These are phyloP conservation scores for Pseudogymnoascus sp. DNA, from an alignment of 2,329 filamentous ascomycete species.

Conservation along the genomic window DNA sequence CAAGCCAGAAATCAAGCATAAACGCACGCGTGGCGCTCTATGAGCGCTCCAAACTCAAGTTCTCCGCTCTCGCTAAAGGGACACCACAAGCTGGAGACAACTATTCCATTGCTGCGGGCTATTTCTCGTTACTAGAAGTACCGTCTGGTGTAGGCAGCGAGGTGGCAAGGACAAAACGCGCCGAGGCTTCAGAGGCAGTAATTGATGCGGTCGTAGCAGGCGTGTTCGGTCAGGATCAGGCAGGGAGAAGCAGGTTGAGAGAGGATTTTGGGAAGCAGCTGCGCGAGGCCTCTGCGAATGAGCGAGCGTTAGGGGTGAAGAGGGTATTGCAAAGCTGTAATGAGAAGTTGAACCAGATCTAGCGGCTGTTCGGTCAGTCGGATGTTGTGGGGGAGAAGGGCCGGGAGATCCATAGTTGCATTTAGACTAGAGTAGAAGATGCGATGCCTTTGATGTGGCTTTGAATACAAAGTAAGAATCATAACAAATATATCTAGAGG, in stretches of 20 bases:
- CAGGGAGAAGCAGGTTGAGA: slow-evolving; percentile 13
- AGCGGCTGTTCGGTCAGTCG: neutral
- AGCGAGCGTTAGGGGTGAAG: slow-evolving; percentile 5
- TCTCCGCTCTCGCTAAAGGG: slow-evolving; percentile 21
- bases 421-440: neutral
- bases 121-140: slow-evolving; percentile 24
- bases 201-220: slow-evolving; percentile 20
- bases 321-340: neutral
- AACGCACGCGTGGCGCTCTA: slow-evolving; percentile 24
- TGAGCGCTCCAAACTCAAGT: slow-evolving; percentile 23
- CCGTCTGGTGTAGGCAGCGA: slow-evolving; percentile 26
- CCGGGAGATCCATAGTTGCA: neutral
- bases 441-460: neutral
- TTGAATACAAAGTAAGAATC: neutral
- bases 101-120: slow-evolving; percentile 19
- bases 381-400: neutral
- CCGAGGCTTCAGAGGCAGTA: slow-evolving; percentile 26
- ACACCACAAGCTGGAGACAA: slow-evolving; percentile 12
- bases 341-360: neutral
- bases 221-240: slow-evolving; percentile 21
- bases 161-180: slow-evolving; percentile 24
- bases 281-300: slow-evolving; percentile 13
- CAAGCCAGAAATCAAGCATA: slow-evolving; percentile 23
- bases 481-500: neutral
- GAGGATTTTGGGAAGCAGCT: slow-evolving; percentile 18